phyloP scores from a whole-genome alignment of 2,329 filamentous ascomycete genomes.

The Xylariaceae sp. region DNA sequence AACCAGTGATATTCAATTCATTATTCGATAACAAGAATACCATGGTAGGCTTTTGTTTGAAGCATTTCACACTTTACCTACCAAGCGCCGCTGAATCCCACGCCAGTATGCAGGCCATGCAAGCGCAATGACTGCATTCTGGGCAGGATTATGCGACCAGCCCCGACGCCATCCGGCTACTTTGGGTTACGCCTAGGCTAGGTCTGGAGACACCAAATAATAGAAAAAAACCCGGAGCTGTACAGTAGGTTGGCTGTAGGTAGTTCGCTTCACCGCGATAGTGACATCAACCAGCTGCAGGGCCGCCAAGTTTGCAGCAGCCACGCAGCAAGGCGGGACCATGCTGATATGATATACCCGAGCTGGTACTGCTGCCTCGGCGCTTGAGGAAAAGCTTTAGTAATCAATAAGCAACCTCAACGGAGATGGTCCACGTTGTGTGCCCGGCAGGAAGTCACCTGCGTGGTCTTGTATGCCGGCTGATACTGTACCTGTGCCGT shows the following conservation, averaged over 20 bases:
- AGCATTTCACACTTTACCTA: too few species aligned
- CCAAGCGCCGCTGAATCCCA: too few species aligned
- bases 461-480: too few species aligned
- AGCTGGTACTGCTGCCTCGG: slow-evolving; percentile 5
- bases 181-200: too few species aligned
- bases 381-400: not conserved
- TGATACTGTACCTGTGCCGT: too few species aligned
- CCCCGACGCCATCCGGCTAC: too few species aligned
- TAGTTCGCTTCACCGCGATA: slow-evolving; percentile 11
- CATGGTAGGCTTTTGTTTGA: too few species aligned
- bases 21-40: too few species aligned
- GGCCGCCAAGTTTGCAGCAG: slow-evolving; percentile 9
- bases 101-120: too few species aligned
- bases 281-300: slow-evolving; percentile 17
- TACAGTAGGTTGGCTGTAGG: not conserved
- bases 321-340: slow-evolving; percentile 4
- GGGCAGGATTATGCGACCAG: too few species aligned
- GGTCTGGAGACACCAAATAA: slow-evolving; percentile 1
- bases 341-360: not conserved
- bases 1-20: too few species aligned
- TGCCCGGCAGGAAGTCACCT: not conserved
- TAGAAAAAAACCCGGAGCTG: slow-evolving; percentile 8
- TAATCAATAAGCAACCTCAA: not conserved
- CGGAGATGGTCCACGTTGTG: not conserved
- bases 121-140: too few species aligned